Evolutionary conservation across 2,329 filamentous ascomycete genomes (phyloP).

Genomic region (Nemania diffusa): DNA sequence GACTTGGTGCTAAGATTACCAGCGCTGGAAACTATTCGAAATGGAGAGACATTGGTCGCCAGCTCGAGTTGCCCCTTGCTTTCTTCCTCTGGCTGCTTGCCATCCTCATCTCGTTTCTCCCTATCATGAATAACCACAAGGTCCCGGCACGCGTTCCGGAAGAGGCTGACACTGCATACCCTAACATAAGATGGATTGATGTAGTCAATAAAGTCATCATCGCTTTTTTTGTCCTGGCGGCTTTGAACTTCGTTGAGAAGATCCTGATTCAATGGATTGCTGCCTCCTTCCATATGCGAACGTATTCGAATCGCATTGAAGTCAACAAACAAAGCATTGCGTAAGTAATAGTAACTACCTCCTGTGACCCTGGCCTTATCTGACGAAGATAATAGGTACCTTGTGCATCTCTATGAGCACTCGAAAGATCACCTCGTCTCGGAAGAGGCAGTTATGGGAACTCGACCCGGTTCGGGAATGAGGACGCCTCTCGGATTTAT

Average conservation of each 20-base stretch:
- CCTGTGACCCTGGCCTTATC: conserved; percentile 70
- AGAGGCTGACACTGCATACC: conserved; percentile 58
- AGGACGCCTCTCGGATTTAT: conserved; percentile 80
- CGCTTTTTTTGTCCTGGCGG: conserved; percentile 80
- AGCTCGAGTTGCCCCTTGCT: conserved; percentile 85
- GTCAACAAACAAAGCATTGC: conserved; percentile 90
- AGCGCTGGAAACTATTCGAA: conserved; percentile 89
- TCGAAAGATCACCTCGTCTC: conserved; percentile 77
- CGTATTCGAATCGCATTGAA: conserved; percentile 90
- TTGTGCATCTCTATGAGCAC: conserved; percentile 71
- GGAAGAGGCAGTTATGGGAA: conserved; percentile 62
- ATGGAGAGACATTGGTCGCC: conserved; percentile 88
- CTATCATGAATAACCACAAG: conserved; percentile 75
- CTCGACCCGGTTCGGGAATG: conserved; percentile 64
- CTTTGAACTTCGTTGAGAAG: conserved; percentile 89
- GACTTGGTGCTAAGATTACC: conserved; percentile 73
- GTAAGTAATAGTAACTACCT: conserved; percentile 51
- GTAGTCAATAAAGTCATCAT: conserved; percentile 88
- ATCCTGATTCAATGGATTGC: conserved; percentile 95
- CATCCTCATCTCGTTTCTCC: conserved; percentile 84
- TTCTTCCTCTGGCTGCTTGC: conserved; percentile 94
- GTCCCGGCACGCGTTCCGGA: conserved; percentile 49
- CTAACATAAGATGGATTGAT: conserved; percentile 74
- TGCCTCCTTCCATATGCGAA: conserved; percentile 89
- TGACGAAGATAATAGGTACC: conserved; percentile 53